A percentile compares a stretch with the other conserved stretches of the same genome.
Conservation (phyloP, 495 filamentous ascomycete species). For the Penicillium mononematosum region DNA sequence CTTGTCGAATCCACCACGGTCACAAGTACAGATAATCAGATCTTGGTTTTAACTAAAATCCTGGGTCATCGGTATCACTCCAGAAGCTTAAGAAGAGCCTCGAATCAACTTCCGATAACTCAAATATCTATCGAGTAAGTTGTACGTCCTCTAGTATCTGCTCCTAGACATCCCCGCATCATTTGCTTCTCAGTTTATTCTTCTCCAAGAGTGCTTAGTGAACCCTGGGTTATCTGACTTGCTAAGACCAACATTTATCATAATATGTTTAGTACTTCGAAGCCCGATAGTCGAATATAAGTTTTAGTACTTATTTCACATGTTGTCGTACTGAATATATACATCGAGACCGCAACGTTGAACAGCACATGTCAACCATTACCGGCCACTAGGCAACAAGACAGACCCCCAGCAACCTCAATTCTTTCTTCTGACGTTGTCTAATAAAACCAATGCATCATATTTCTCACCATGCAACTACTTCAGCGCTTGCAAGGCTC, state of each 20-base stretch:
- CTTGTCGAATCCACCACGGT: constrained; percentile 4
- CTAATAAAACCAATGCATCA: background rate
- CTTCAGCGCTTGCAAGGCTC: background rate
- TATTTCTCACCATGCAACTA: background rate
- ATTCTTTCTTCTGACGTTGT: background rate
- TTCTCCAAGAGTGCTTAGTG: background rate
- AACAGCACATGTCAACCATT: constrained; percentile 5
- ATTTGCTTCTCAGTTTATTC: background rate
- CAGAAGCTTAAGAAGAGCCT: constrained; percentile 14
- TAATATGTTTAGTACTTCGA: background rate
- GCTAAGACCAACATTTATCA: background rate
- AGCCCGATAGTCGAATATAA: background rate
- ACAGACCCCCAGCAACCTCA: too few species aligned
- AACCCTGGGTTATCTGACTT: background rate
- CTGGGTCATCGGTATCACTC: constrained; percentile 6
- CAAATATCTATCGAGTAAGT: background rate
- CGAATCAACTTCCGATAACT: background rate
- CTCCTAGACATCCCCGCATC: background rate
- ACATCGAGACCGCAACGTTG: background rate
- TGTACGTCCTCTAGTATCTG: background rate
- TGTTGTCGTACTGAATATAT: background rate
- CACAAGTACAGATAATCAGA: background rate
- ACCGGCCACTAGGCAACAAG: background rate
- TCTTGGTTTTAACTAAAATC: constrained; percentile 1
- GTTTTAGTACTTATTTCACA: background rate